These are phyloP conservation scores for Phytophthora gonapodyides DNA, from an alignment of 352 stramenopile species.

Conservation along the genomic window DNA sequence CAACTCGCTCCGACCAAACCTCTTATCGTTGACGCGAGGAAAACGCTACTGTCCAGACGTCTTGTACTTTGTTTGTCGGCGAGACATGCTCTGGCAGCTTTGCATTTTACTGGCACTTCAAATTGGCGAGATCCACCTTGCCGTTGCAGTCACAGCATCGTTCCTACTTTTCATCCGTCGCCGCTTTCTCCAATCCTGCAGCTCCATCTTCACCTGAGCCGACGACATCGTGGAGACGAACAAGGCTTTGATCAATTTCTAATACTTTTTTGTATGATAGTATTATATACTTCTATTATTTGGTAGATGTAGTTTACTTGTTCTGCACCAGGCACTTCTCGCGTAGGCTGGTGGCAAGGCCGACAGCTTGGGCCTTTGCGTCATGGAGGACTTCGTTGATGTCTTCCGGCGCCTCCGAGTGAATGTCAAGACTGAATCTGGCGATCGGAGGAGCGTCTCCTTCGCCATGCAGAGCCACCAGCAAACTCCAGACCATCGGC, in stretches of 20 bases:
- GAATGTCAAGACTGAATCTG: constrained; percentile 39
- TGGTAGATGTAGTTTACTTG: constrained; percentile 9
- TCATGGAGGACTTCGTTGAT: constrained; percentile 38
- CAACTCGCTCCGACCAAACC: constrained; percentile 13
- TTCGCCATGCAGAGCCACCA: constrained; percentile 63
- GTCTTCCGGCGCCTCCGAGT: constrained; percentile 36
- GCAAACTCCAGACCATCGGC: constrained; percentile 76
- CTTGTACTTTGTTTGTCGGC: background rate
- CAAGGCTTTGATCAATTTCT: background rate
- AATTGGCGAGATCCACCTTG: background rate
- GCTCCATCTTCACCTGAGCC: too few species aligned
- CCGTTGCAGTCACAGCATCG: background rate
- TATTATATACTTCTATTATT: background rate
- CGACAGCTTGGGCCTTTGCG: constrained; percentile 34
- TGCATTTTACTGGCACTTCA: background rate
- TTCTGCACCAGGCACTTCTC: constrained; percentile 44
- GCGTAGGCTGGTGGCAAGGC: constrained; percentile 40
- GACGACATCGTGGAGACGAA: background rate
- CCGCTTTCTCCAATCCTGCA: too few species aligned
- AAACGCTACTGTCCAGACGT: background rate
- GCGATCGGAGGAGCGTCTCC: constrained; percentile 47
- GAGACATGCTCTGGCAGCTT: background rate
- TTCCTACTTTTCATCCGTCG: too few species aligned
- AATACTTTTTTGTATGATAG: background rate
- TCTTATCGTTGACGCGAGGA: constrained; percentile 12